Conservation (phyloP, 2,329 filamentous ascomycete species). For the Fusarium nygamai region DNA sequence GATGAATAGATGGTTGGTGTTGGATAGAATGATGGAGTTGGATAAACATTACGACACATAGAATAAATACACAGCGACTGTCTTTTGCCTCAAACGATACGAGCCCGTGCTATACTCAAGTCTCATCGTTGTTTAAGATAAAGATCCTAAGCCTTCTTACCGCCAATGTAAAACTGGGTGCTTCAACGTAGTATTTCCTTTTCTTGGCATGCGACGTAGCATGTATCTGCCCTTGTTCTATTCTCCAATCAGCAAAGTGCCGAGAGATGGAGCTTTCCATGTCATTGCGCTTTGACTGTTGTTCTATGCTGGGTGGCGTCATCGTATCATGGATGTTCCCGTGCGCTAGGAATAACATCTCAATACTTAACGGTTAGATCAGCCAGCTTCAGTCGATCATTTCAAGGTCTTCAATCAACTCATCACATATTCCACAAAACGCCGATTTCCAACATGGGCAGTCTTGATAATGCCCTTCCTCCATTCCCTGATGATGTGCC, state of each 20-base stretch:
- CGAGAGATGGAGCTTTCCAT: neutral
- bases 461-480: neutral
- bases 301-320: neutral
- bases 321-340: neutral
- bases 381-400: neutral
- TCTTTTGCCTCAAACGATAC: neutral
- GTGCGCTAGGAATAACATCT: neutral
- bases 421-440: rapidly evolving
- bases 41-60: neutral
- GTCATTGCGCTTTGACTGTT: neutral
- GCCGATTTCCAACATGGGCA: rapidly evolving
- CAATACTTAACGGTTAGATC: neutral
- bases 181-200: neutral
- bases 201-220: neutral
- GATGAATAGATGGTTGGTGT: neutral
- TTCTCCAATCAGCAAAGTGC: neutral
- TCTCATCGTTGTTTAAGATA: neutral
- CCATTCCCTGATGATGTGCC: neutral
- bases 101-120: too few species aligned
- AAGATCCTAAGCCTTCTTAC: neutral
- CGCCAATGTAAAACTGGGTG: neutral
- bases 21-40: neutral
- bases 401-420: neutral
- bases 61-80: neutral
- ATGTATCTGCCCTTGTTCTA: rapidly evolving